Conservation (phyloP, 768 basidiomycete genomes). For the Erythrobasidium yunnanense region DNA sequence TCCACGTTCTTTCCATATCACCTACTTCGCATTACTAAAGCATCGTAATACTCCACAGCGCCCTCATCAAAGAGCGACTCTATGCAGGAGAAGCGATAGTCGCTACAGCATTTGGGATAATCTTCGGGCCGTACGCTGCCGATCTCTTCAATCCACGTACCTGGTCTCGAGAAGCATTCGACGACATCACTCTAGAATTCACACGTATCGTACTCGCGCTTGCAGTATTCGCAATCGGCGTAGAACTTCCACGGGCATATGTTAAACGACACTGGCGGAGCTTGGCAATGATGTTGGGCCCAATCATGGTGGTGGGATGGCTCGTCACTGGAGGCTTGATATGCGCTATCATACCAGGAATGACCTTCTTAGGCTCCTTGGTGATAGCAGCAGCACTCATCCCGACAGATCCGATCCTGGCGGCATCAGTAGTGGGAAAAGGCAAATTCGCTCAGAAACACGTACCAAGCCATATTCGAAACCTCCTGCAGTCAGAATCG, state of each 20-base stretch:
- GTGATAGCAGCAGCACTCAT: conserved; percentile 61
- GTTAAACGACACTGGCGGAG: conserved; percentile 88
- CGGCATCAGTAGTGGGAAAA: conserved; percentile 72
- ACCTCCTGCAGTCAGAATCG: conserved; percentile 71
- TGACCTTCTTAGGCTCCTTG: conserved; percentile 78
- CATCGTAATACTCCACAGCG: too few species aligned
- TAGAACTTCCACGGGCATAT: conserved; percentile 87
- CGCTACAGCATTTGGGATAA: conserved; percentile 31
- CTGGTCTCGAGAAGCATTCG: conserved; percentile 40
- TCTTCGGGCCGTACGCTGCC: conserved; percentile 35
- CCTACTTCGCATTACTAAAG: too few species aligned
- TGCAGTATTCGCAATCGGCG: conserved; percentile 94
- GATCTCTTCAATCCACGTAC: conserved; percentile 36
- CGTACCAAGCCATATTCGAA: conserved; percentile 64
- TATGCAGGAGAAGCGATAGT: conserved; percentile 87
- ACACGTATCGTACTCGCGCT: conserved; percentile 88
- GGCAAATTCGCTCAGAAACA: conserved; percentile 98
- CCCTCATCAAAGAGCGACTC: conserved; percentile 72
- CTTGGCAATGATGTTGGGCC: conserved; percentile 62
- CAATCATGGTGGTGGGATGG: conserved; percentile 68
- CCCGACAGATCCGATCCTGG: conserved; percentile 79
- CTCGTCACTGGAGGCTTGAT: conserved; percentile 77
- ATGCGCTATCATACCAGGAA: conserved; percentile 75
- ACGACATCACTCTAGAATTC: conserved; percentile 78
- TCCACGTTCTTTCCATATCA: not conserved